Conservation (phyloP, 495 filamentous ascomycete species). For the Pyronema domesticum region DNA sequence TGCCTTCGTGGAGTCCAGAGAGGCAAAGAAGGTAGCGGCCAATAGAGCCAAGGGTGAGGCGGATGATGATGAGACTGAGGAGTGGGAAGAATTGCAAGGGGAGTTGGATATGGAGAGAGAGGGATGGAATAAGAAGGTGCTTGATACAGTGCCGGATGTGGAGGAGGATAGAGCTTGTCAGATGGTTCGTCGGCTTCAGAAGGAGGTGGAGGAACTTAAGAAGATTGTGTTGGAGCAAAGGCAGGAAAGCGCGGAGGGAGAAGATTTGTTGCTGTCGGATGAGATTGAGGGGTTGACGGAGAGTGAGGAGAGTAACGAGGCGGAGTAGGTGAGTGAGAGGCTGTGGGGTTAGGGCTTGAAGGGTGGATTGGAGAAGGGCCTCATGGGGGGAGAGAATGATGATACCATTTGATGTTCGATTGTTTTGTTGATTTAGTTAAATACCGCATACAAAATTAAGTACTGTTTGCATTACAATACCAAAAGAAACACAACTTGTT, state of each 20-base stretch:
- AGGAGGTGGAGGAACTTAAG: slow-evolving; percentile 52
- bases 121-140: slow-evolving; percentile 62
- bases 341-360: not conserved
- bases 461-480: too few relatives aligned
- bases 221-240: slow-evolving; percentile 32
- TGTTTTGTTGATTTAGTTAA: too few relatives aligned
- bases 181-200: slow-evolving; percentile 49
- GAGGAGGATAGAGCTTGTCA: slow-evolving; percentile 47
- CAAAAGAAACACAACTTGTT: too few relatives aligned
- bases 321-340: not conserved
- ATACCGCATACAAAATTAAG: too few relatives aligned
- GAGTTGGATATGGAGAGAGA: slow-evolving; percentile 62
- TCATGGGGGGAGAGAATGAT: not conserved
- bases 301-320: not conserved
- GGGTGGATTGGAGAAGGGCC: not conserved
- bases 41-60: slow-evolving; percentile 67
- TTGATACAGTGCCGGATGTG: slow-evolving; percentile 56
- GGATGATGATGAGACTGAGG: slow-evolving; percentile 76
- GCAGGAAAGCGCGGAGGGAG: not conserved
- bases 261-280: not conserved
- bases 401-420: too few relatives aligned
- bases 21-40: slow-evolving; percentile 45
- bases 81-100: slow-evolving; percentile 72
- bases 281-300: not conserved
- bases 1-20: slow-evolving; percentile 52